Conservation (phyloP, 192 early-diverging fungal genomes). For the Mortierella claussenii region DNA sequence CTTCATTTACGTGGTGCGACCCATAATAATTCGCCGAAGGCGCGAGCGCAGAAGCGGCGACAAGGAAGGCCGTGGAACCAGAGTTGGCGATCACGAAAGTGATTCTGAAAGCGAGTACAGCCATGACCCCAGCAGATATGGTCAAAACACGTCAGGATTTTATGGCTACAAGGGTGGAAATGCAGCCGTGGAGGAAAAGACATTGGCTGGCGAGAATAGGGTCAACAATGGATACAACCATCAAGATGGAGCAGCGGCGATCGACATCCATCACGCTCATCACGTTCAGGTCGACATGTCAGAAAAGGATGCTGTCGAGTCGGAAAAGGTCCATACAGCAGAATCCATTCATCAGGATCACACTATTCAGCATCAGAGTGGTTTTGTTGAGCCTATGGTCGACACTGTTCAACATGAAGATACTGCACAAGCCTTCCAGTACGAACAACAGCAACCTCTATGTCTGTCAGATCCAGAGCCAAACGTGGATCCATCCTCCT, state of each 20-base stretch:
- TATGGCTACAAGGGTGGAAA: not conserved
- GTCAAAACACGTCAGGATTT: no score
- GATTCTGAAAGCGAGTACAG: not conserved
- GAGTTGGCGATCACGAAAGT: not conserved
- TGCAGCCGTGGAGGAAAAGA: not conserved
- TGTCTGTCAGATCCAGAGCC: not conserved
- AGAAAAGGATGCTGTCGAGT: not conserved
- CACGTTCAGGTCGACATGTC: not conserved
- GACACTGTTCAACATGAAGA: not conserved
- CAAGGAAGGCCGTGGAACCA: not conserved
- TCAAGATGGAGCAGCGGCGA: not conserved
- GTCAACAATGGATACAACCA: not conserved
- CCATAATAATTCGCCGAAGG: not conserved
- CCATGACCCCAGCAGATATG: no score
- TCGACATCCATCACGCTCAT: not conserved
- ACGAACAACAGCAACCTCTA: not conserved
- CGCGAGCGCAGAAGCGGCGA: not conserved
- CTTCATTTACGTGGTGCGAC: slow-evolving; percentile 17
- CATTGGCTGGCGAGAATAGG: not conserved
- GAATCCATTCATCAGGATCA: not conserved
- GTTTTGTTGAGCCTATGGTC: not conserved
- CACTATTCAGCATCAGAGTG: not conserved
- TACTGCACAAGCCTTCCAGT: not conserved
- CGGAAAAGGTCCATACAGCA: not conserved
- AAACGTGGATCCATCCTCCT: not conserved